A percentile compares a stretch with the other conserved stretches of the same genome.
Evolutionary conservation across 352 stramenopile genomes (phyloP).

Genomic region (Globisporangium middletonii): DNA sequence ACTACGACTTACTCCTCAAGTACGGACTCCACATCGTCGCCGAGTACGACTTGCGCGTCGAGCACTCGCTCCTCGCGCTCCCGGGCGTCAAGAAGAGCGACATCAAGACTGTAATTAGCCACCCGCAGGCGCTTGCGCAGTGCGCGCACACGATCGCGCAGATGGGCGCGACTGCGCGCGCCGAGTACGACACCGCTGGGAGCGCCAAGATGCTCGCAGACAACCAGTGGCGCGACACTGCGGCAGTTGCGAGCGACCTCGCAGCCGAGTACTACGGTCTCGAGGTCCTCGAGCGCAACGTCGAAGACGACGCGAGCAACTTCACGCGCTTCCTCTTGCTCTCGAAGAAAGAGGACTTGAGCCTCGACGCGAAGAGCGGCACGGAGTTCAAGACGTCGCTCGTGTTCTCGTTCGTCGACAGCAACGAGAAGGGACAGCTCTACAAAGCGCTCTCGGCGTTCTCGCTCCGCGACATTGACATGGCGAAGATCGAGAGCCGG

Average conservation of each 20-base stretch:
- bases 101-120: conserved; percentile 95
- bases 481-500: conserved; percentile 73
- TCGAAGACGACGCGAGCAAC: conserved; percentile 89
- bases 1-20: conserved; percentile 87
- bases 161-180: conserved; percentile 69
- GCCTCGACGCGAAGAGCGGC: conserved; percentile 20
- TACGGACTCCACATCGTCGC: conserved; percentile 63
- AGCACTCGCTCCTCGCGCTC: conserved; percentile 92
- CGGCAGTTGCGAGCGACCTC: conserved; percentile 94
- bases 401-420: conserved; percentile 68
- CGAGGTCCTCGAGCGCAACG: conserved; percentile 81
- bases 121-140: conserved; percentile 95
- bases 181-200: conserved; percentile 96
- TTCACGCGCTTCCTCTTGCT: conserved; percentile 94
- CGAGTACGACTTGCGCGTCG: conserved; percentile 69
- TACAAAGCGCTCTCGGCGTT: conserved; percentile 61
- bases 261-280: conserved; percentile 93
- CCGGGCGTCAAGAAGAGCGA: conserved; percentile 79
- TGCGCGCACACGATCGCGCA: conserved; percentile 93
- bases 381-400: conserved; percentile 68
- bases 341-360: conserved; percentile 48
- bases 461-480: conserved; percentile 51
- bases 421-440: conserved; percentile 49
- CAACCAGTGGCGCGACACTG: conserved; percentile 76
- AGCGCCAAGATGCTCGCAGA: conserved; percentile 96